Conservation (phyloP, 495 filamentous ascomycete species). For the Annulohypoxylon bovei region DNA sequence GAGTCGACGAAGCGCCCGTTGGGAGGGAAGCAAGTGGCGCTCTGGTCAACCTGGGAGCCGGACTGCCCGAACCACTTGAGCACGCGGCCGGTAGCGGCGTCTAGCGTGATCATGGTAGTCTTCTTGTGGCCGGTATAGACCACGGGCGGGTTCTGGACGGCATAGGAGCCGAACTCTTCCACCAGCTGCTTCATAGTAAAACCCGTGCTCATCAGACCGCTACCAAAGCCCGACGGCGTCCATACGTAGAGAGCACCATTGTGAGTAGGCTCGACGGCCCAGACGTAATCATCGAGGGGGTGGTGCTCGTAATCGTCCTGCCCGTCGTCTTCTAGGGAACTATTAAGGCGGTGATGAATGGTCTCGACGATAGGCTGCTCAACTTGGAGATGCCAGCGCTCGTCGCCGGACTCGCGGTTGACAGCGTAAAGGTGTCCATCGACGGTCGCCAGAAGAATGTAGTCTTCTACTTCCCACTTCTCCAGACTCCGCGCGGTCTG, state of each 20-base stretch:
- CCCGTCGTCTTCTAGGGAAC: constrained; percentile 65
- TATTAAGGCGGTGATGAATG: constrained; percentile 79
- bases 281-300: constrained; percentile 84
- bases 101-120: constrained; percentile 85
- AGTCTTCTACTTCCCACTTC: constrained; percentile 99
- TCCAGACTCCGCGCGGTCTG: constrained; percentile 93
- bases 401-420: constrained; percentile 84
- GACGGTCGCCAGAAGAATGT: constrained; percentile 99
- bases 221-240: constrained; percentile 72
- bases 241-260: constrained; percentile 93
- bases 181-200: constrained; percentile 87
- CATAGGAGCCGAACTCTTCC: constrained; percentile 76
- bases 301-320: constrained; percentile 56
- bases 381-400: constrained; percentile 84
- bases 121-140: constrained; percentile 93
- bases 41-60: constrained; percentile 57
- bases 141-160: constrained; percentile 72
- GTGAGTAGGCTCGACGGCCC: constrained; percentile 93
- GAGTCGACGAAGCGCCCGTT: constrained; percentile 65
- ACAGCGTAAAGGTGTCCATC: constrained; percentile 94
- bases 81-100: constrained; percentile 83
- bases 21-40: constrained; percentile 65
- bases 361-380: constrained; percentile 91
- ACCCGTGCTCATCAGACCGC: constrained; percentile 79
- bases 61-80: constrained; percentile 61